Evolutionary conservation across 2,329 filamentous ascomycete species (phyloP).

Genomic region (Penicillium frequentans): DNA sequence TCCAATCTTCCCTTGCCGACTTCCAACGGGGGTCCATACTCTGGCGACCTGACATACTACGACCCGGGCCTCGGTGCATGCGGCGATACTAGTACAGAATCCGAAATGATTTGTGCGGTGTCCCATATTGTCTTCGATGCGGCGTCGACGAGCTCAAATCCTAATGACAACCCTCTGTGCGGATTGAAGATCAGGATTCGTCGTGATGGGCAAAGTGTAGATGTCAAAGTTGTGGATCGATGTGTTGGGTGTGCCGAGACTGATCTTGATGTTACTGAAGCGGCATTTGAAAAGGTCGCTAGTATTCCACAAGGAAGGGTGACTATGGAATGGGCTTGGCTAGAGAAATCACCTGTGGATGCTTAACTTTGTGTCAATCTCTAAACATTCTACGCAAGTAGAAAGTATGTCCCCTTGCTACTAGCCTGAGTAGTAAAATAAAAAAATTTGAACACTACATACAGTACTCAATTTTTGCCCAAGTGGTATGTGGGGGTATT

Average conservation of each 20-base stretch:
- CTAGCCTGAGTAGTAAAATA: too few species aligned
- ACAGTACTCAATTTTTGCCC: too few species aligned
- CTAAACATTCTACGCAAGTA: too few species aligned
- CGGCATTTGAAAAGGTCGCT: slow-evolving; percentile 51
- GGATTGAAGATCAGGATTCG: slow-evolving; percentile 64
- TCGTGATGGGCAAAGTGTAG: slow-evolving; percentile 56
- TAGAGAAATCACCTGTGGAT: slow-evolving; percentile 38
- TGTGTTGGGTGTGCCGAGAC: slow-evolving; percentile 55
- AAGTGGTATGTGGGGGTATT: too few species aligned
- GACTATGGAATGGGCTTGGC: slow-evolving; percentile 52
- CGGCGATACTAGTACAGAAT: slow-evolving; percentile 55
- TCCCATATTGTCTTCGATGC: slow-evolving; percentile 68
- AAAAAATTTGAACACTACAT: too few species aligned
- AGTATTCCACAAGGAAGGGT: slow-evolving; percentile 50
- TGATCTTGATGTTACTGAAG: slow-evolving; percentile 52
- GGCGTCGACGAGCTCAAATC: slow-evolving; percentile 51
- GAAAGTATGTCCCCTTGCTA: too few species aligned
- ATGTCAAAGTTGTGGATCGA: slow-evolving; percentile 68
- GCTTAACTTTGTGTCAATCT: neutral
- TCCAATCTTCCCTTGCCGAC: slow-evolving; percentile 29
- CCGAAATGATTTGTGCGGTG: slow-evolving; percentile 65
- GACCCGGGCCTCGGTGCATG: slow-evolving; percentile 67
- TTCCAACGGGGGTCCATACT: slow-evolving; percentile 50
- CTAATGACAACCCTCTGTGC: slow-evolving; percentile 68
- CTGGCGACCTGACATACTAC: slow-evolving; percentile 71